A percentile compares a stretch with the other conserved stretches of the same genome.
Evolutionary conservation across 2,329 filamentous ascomycete species (phyloP).

Genomic region (Fragosphaeria purpurea): DNA sequence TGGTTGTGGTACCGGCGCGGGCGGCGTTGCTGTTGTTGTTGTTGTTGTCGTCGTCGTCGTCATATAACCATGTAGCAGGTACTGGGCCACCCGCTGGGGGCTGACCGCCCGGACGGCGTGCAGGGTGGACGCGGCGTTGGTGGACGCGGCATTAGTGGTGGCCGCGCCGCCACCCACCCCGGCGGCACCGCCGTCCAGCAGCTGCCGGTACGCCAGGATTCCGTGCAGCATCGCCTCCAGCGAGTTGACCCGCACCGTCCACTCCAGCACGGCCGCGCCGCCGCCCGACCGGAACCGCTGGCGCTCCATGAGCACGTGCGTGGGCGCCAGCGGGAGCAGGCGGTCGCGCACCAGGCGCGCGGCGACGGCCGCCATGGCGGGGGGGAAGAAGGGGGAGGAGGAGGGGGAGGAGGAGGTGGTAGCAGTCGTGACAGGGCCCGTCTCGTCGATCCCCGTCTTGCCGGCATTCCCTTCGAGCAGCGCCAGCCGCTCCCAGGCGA

Average conservation of each 20-base stretch:
- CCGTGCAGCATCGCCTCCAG: slow-evolving; percentile 76
- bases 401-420: background rate
- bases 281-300: slow-evolving; percentile 55
- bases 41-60: too few species aligned
- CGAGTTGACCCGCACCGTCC: slow-evolving; percentile 74
- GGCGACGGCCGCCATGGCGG: slow-evolving; percentile 24
- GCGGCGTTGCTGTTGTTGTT: background rate
- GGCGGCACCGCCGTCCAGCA: slow-evolving; percentile 21
- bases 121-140: background rate
- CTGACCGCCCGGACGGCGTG: slow-evolving; percentile 35
- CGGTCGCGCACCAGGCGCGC: slow-evolving; percentile 23
- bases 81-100: slow-evolving; percentile 41
- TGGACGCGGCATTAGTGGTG: slow-evolving; percentile 13
- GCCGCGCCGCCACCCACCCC: slow-evolving; percentile 9
- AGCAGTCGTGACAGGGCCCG: too few species aligned
- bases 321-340: slow-evolving; percentile 44
- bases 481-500: slow-evolving; percentile 17
- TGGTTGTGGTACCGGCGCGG: background rate
- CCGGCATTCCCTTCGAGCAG: slow-evolving; percentile 10
- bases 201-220: slow-evolving; percentile 46
- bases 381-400: slow-evolving; percentile 21
- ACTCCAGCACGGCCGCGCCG: slow-evolving; percentile 59
- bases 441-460: background rate
- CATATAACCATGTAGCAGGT: slow-evolving; percentile 29
- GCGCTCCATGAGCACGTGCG: slow-evolving; percentile 58